Evolutionary conservation across 352 stramenopile genomes (phyloP).

Genomic region (Thraustochytrium sp.): DNA sequence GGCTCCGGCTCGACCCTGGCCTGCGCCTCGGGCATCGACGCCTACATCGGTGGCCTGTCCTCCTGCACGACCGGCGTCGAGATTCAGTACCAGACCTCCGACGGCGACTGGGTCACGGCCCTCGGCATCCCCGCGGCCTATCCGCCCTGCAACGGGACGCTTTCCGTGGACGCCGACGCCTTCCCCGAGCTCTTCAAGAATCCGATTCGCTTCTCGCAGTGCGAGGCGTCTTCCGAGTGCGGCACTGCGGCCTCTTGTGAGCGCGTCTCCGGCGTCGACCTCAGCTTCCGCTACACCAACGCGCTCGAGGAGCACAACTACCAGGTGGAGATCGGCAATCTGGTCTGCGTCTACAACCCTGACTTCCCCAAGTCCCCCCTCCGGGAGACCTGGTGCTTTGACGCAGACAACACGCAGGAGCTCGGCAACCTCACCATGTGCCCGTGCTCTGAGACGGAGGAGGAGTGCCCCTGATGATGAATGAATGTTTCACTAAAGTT

Average conservation of each 20-base stretch:
- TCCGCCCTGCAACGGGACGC: background rate
- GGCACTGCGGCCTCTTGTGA: background rate
- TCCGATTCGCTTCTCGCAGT: background rate
- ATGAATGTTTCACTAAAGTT: background rate
- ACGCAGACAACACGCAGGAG: background rate
- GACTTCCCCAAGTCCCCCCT: background rate
- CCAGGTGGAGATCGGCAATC: background rate
- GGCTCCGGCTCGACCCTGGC: background rate
- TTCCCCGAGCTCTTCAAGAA: slow-evolving; percentile 24
- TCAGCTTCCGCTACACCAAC: background rate
- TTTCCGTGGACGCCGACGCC: background rate
- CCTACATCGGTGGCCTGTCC: background rate
- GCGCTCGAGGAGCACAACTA: background rate
- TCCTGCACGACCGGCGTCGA: background rate
- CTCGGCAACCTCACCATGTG: background rate
- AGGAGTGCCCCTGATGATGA: background rate
- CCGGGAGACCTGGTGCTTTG: background rate
- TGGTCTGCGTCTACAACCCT: background rate
- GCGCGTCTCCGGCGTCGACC: background rate
- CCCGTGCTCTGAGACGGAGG: background rate
- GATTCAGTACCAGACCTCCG: background rate
- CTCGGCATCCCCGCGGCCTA: background rate
- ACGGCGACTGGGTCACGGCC: background rate
- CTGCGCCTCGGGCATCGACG: too few relatives aligned
- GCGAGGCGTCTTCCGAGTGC: background rate